Evolutionary conservation across 192 early-diverging fungal genomes (phyloP).

Genomic region (Coemansia sp.): DNA sequence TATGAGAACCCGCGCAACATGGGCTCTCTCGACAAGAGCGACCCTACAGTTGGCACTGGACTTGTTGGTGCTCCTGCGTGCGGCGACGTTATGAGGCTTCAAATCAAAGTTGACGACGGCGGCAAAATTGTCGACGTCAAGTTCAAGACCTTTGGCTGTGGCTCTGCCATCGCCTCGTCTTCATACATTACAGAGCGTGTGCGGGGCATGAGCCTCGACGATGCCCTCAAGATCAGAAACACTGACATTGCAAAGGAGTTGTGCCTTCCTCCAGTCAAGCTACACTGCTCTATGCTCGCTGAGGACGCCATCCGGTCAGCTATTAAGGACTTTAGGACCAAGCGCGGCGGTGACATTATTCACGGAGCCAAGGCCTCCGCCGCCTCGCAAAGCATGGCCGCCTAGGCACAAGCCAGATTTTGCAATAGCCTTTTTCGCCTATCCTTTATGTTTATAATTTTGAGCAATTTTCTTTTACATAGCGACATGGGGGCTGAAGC

Average conservation of each 20-base stretch:
- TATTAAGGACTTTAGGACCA: slow-evolving; percentile 94
- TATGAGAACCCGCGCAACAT: slow-evolving; percentile 97
- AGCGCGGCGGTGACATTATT: slow-evolving; percentile 61
- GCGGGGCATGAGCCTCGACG: slow-evolving; percentile 88
- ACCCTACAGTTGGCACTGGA: slow-evolving; percentile 94
- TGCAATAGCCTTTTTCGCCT: neutral
- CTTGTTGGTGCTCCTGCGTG: slow-evolving; percentile 88
- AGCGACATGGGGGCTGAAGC: too few species aligned
- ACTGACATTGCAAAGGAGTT: slow-evolving; percentile 97
- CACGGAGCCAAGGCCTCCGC: slow-evolving; percentile 15
- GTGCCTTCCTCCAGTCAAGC: slow-evolving; percentile 92
- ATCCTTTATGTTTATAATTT: neutral
- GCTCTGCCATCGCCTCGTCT: slow-evolving; percentile 93
- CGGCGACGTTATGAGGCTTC: slow-evolving; percentile 92
- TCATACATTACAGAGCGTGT: slow-evolving; percentile 94
- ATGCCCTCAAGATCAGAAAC: slow-evolving; percentile 92
- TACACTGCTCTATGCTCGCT: slow-evolving; percentile 99
- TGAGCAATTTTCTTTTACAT: neutral
- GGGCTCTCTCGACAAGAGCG: slow-evolving; percentile 85
- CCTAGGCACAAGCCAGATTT: neutral
- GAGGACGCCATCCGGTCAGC: slow-evolving; percentile 99
- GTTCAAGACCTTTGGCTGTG: slow-evolving; percentile 99
- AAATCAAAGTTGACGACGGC: slow-evolving; percentile 95
- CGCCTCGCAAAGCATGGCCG: slow-evolving; percentile 11
- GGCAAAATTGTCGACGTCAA: slow-evolving; percentile 95